Base-by-base conservation (phyloP, 2,329 filamentous ascomycete species). In the Gaeumannomyces tritici region DNA sequence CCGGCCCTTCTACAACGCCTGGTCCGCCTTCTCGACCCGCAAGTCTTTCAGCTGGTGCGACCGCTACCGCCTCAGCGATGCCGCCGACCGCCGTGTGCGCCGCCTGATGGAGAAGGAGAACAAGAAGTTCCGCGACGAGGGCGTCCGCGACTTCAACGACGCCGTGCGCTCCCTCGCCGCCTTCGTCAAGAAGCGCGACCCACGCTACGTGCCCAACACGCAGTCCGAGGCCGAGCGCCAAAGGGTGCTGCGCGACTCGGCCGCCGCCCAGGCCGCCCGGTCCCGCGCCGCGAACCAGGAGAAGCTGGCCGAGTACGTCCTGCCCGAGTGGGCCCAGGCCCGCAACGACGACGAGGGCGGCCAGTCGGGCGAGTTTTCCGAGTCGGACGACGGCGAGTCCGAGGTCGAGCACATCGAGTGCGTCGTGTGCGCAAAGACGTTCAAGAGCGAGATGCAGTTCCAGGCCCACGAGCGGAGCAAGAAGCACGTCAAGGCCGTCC, bases 31-130 rank as follows among this genome's bases (percentile, higher is more conserved):
- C 73, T 82, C 87, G 0, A 98, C 95, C 0, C 83, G 78, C 56
- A 98, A 98, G 72, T 86, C 84, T 0, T 99, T 96, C 72, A 81
- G 89, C 1, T 99, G 95, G 93, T 90, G 88, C 72, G 93, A 99
- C 72, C 83, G 85, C 64, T 95, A 96, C 75, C 83, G 89, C 60
- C 81, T 92, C 26, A 88, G 89, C 0, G 92, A 97, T 68, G 93
- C 92, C 1, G 91, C 92, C 1, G 93, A 99, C 74, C 86, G 95
- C 60, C 85, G 89, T 51, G 81, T 91, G 21, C 86, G 93, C 61
- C 85, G 95, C 35, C 70, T 91, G 54, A 96, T 98, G 87, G 95
- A 98, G 72, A 97, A 96, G 74, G 93, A 97, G 72, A 99, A 99
- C 73, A 90, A 87, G 68, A 89, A 89, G 66, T 75, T 89, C 28